Conservation (phyloP, 306 rosid genomes). For the Oemleria cerasiformis region DNA sequence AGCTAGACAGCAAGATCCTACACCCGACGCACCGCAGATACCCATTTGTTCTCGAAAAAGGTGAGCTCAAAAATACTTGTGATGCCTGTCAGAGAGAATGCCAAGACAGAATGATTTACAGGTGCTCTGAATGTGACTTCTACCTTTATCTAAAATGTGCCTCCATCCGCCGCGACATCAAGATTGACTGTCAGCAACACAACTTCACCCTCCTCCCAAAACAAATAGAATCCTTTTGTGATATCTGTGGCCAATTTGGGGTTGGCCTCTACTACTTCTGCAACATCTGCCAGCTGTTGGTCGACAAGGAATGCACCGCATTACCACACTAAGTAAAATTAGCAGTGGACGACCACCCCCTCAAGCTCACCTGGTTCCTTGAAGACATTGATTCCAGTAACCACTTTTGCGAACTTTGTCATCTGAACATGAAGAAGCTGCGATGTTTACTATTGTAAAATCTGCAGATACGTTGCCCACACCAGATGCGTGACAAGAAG, state of each 20-base stretch:
- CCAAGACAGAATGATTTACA: neutral
- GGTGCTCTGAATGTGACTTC: neutral
- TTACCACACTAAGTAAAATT: neutral
- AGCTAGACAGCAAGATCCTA: neutral
- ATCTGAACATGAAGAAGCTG: neutral
- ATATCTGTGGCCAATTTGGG: neutral
- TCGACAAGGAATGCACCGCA: neutral
- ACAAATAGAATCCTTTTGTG: neutral
- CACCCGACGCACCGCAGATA: slow-evolving; percentile 1
- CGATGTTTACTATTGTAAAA: neutral
- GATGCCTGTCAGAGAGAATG: neutral
- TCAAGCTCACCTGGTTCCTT: slow-evolving; percentile 2
- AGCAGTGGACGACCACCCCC: neutral
- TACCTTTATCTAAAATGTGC: neutral
- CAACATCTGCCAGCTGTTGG: neutral
- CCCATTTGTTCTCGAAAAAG: neutral
- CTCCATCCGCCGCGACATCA: neutral
- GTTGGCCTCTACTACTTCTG: neutral
- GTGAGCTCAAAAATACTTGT: neutral
- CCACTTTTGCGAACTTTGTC: neutral
- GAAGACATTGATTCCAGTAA: neutral
- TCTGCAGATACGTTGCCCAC: too few relatives aligned
- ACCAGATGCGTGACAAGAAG: too few relatives aligned
- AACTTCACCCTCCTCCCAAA: neutral
- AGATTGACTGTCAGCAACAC: neutral